A percentile compares a stretch with the other conserved stretches of the same genome.
Conservation (phyloP, 1,284 basidiomycete genomes). For the Cerrena zonata region DNA sequence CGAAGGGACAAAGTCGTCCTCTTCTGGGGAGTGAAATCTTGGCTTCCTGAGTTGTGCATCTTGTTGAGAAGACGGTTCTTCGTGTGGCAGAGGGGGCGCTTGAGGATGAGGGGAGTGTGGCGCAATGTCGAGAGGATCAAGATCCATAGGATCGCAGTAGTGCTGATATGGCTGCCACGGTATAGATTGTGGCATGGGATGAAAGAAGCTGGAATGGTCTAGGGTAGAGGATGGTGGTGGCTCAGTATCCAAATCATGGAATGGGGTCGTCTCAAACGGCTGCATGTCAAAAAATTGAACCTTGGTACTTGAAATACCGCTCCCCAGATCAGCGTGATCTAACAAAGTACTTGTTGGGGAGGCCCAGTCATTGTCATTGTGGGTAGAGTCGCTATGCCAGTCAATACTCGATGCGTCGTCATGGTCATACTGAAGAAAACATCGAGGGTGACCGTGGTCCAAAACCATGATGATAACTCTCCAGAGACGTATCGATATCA, state of each 20-base stretch:
- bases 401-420: background rate
- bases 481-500: background rate
- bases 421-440: constrained; percentile 1
- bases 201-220: background rate
- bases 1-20: constrained; percentile 2
- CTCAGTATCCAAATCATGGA: background rate
- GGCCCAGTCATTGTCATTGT: background rate
- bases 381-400: constrained; percentile 2
- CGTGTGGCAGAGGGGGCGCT: constrained; percentile 2
- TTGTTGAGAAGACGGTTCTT: constrained; percentile 1
- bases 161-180: background rate
- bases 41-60: background rate
- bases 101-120: constrained; percentile 5
- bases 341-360: constrained; percentile 2
- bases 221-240: background rate
- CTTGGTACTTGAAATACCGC: background rate
- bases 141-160: background rate
- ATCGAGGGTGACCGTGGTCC: background rate
- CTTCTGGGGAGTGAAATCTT: no score
- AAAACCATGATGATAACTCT: background rate
- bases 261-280: background rate
- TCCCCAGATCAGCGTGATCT: background rate
- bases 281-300: background rate
- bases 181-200: background rate
- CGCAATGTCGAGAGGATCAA: background rate